These are phyloP conservation scores for Schwanniomyces vanrijiae DNA, from an alignment of 805 yeast species.

Conservation along the genomic window DNA sequence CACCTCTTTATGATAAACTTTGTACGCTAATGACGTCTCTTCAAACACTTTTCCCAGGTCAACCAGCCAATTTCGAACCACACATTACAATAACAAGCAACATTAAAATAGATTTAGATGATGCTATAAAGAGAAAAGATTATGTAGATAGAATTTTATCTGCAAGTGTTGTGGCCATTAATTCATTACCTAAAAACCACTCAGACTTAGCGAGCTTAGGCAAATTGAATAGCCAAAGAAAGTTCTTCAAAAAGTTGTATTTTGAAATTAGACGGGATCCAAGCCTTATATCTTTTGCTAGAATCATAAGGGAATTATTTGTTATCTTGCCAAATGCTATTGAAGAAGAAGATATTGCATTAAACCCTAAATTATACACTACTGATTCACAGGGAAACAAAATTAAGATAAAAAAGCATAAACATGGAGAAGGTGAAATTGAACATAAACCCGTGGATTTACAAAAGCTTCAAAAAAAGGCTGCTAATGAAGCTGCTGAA, in stretches of 20 bases:
- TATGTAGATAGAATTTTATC: conserved; percentile 61
- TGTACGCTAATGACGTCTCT: conserved; percentile 62
- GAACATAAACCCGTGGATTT: conserved; percentile 25
- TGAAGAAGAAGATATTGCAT: conserved; percentile 33
- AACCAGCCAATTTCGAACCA: conserved; percentile 67
- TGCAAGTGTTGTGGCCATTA: conserved; percentile 56
- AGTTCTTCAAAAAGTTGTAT: conserved; percentile 53
- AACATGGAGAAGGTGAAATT: conserved; percentile 5
- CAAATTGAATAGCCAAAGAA: conserved; percentile 47
- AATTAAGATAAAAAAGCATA: conserved; percentile 24
- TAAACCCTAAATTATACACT: conserved; percentile 40
- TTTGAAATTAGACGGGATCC: conserved; percentile 47
- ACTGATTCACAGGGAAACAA: conserved; percentile 30
- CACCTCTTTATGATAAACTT: conserved; percentile 56
- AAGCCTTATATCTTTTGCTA: conserved; percentile 51
- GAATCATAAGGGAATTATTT: conserved; percentile 56
- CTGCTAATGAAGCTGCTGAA: conserved; percentile 47
- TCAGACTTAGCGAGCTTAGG: conserved; percentile 40
- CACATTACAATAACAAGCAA: conserved; percentile 76
- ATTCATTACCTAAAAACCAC: conserved; percentile 41
- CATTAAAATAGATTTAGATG: conserved; percentile 42
- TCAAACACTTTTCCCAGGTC: conserved; percentile 68
- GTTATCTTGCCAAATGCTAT: conserved; percentile 45
- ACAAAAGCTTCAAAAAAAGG: conserved; percentile 32
- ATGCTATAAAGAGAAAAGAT: conserved; percentile 39